These are phyloP conservation scores for Pyracantha coccinea DNA, from an alignment of 331 rosid species.

Conservation along the genomic window DNA sequence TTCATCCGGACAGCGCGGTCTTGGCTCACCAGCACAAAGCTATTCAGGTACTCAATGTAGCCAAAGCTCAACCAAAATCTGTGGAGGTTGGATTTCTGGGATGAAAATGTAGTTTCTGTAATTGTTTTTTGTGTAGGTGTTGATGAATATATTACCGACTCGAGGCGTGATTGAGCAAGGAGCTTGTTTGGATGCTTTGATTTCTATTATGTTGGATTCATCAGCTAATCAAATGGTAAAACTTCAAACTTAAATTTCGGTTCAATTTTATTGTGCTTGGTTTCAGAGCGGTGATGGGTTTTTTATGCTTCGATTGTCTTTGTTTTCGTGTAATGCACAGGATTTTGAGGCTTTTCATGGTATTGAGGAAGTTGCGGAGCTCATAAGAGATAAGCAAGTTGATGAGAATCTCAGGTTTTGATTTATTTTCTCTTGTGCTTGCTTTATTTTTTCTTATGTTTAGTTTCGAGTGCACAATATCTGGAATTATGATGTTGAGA, in stretches of 20 bases:
- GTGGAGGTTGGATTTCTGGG: background rate
- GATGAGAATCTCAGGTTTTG: slow-evolving; percentile 87
- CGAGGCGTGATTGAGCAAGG: slow-evolving; percentile 80
- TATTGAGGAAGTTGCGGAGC: slow-evolving; percentile 82
- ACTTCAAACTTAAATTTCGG: too few relatives aligned
- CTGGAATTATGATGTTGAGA: too few relatives aligned
- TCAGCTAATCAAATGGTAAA: slow-evolving; percentile 80
- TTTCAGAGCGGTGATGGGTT: background rate
- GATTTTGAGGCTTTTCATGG: slow-evolving; percentile 79
- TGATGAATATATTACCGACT: slow-evolving; percentile 74
- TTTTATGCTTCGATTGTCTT: background rate
- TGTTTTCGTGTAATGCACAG: slow-evolving; percentile 27
- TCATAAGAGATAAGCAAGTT: slow-evolving; percentile 72
- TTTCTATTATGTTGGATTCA: slow-evolving; percentile 91
- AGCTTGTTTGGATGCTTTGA: slow-evolving; percentile 82
- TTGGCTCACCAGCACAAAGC: slow-evolving; percentile 29
- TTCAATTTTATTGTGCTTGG: background rate
- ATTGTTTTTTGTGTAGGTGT: slow-evolving; percentile 40
- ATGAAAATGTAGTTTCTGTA: background rate
- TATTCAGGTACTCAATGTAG: slow-evolving; percentile 43
- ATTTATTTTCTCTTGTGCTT: background rate
- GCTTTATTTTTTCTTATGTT: background rate
- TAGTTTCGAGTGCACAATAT: too few relatives aligned
- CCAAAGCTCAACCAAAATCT: slow-evolving; percentile 31
- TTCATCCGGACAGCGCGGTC: slow-evolving; percentile 13